Evolutionary conservation across 164 flowering plant genomes (phyloP), one percentile per base, ranked within the genome.

Genomic region (Tetracentron sinense): DNA sequence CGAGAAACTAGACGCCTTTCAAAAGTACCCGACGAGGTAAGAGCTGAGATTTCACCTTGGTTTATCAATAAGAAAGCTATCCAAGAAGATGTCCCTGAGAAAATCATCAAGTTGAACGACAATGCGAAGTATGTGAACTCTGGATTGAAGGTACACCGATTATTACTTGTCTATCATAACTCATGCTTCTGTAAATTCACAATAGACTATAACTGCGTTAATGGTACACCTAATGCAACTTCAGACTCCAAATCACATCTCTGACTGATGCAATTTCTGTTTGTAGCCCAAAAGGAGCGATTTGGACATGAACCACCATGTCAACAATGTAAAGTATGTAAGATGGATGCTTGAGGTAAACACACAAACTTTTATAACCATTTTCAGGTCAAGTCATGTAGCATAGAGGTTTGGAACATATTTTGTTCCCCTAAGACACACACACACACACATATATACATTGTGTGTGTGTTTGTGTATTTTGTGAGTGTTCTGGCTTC

Each of bases 291-390:
- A 79, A 78, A 69, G 86, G 56, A 79, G 80, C 53, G 86, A 85
- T 63, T 57, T 81, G 76, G 86, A 80, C 74, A 79, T 82, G 86
- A 85, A 85, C 75, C 83, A 82, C 50, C 89, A 82, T 67, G 89
- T 85, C 6, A 82, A 82, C 78, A 77, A 79, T 63, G 86, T 80
- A 16, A 82, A 80, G 73, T 82, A 82, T 42, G 69, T 78, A 6
- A 53, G 70, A 60, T 82, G 86, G 86, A 82, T 82, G 83, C 76
- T 82, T 3, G 83, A 82, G 83, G 86, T 82, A 76, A 66, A 42
- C 6, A 33, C 8, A 33, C 8, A 33, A 4, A 4, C 4, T 3
- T 20, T 26, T 22, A 8, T 6, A 48, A 19, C 21, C 21, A 2
- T 7, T 11, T 21, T 11, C 6, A 25, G 5, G 14, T 20, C 21